Evolutionary conservation across 257 asterid species (phyloP).

Genomic region (Cinchona pubescens): DNA sequence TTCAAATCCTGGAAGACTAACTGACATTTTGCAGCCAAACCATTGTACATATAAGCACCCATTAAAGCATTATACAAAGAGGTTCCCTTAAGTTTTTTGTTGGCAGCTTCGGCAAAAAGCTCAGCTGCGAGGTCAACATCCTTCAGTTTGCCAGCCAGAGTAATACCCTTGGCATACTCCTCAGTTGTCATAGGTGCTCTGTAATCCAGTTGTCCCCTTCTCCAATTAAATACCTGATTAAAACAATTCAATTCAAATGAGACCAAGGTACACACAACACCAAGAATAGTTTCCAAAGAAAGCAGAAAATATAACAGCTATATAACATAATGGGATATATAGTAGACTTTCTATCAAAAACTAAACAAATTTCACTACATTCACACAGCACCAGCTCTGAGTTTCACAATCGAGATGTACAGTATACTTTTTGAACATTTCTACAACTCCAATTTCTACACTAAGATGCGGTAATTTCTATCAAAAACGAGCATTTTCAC

Average conservation of each 20-base stretch:
- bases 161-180: slow-evolving; percentile 76
- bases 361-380: not conserved
- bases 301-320: no score
- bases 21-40: slow-evolving; percentile 49
- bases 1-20: slow-evolving; percentile 58
- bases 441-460: not conserved
- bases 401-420: not conserved
- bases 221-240: slow-evolving; percentile 74
- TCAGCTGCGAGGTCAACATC: slow-evolving; percentile 58
- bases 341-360: not conserved
- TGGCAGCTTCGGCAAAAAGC: slow-evolving; percentile 63
- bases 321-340: no score
- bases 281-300: not conserved
- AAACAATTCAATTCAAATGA: slow-evolving; percentile 11
- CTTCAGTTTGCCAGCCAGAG: slow-evolving; percentile 53
- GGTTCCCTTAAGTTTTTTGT: slow-evolving; percentile 44
- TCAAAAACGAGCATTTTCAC: not conserved
- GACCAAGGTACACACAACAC: not conserved
- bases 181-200: slow-evolving; percentile 56
- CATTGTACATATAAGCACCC: slow-evolving; percentile 53
- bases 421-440: not conserved
- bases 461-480: not conserved
- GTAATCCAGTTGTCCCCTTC: slow-evolving; percentile 58
- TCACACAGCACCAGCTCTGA: not conserved
- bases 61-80: slow-evolving; percentile 67